A percentile compares a stretch with the other conserved stretches of the same genome.
phyloP scores from a whole-genome alignment of 352 stramenopile species.

The Salisapilia sapeloensis region DNA sequence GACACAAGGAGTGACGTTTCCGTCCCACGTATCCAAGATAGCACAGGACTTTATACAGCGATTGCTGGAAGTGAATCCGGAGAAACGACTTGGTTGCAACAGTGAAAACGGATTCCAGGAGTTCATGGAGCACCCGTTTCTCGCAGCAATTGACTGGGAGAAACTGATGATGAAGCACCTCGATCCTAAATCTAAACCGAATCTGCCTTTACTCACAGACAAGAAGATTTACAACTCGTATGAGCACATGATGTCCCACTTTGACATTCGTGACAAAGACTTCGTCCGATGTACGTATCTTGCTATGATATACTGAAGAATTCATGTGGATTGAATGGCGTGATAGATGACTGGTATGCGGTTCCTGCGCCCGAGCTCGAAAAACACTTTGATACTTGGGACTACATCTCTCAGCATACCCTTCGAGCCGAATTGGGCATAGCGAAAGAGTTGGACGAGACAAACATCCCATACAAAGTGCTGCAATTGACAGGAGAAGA shows the following conservation, averaged over 20 bases:
- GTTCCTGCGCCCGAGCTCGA: conserved; percentile 55
- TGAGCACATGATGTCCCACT: conserved; percentile 80
- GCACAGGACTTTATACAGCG: conserved; percentile 65
- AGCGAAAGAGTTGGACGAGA: conserved; percentile 66
- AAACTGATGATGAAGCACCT: conserved; percentile 81
- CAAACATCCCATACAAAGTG: conserved; percentile 77
- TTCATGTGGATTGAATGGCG: conserved; percentile 1
- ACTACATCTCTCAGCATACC: conserved; percentile 76
- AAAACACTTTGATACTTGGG: conserved; percentile 77
- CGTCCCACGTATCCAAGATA: conserved; percentile 32
- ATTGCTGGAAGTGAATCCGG: conserved; percentile 62
- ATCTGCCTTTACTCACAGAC: conserved; percentile 36
- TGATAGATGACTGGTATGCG: conserved; percentile 61
- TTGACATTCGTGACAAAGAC: conserved; percentile 69
- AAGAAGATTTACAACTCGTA: conserved; percentile 79
- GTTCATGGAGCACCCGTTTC: conserved; percentile 83
- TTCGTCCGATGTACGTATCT: conserved; percentile 63
- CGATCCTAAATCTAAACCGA: conserved; percentile 63
- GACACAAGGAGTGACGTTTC: conserved; percentile 44
- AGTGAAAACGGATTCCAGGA: conserved; percentile 55
- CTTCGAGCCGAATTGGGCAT: conserved; percentile 66
- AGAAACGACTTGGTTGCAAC: conserved; percentile 56
- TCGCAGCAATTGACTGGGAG: conserved; percentile 73
- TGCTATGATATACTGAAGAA: not conserved
- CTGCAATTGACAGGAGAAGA: conserved; percentile 65